Percentiles rank a stretch among this genome's conserved stretches.
Evolutionary conservation across 2,329 filamentous ascomycete species (phyloP).

Genomic region (Lachnellula cervina): DNA sequence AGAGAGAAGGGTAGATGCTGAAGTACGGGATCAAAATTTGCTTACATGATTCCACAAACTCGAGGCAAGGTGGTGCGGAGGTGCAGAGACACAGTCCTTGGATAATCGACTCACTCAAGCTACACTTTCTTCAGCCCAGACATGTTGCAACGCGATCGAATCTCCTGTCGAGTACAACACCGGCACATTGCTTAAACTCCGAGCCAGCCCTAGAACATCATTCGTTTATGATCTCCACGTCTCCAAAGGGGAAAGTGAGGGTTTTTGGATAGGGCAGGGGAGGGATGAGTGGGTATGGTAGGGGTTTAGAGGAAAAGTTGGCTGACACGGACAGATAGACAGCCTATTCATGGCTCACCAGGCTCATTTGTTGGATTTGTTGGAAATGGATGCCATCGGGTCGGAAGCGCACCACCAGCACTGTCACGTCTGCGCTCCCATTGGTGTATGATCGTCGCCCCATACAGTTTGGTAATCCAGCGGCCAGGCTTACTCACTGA

Average conservation of each 20-base stretch:
- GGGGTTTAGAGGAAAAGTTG: background rate
- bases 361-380: too few species aligned
- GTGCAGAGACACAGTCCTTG: conserved; percentile 4
- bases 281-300: background rate
- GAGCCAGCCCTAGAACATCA: conserved; percentile 6
- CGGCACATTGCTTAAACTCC: conserved; percentile 15
- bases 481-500: background rate
- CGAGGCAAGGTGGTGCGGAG: background rate
- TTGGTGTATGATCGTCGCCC: background rate
- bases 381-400: background rate
- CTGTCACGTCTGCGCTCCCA: background rate
- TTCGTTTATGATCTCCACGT: conserved; percentile 1
- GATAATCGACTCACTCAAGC: background rate
- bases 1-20: background rate
- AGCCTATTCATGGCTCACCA: background rate
- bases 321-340: background rate
- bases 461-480: background rate
- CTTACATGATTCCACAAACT: conserved; percentile 21
- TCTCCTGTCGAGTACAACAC: background rate
- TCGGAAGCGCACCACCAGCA: background rate
- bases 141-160: background rate
- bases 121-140: background rate
- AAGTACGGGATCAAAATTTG: conserved; percentile 5
- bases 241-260: background rate
- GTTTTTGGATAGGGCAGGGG: background rate